These are phyloP conservation scores for Linnemannia hyalina DNA, from an alignment of 192 early-diverging fungal species.

Conservation along the genomic window DNA sequence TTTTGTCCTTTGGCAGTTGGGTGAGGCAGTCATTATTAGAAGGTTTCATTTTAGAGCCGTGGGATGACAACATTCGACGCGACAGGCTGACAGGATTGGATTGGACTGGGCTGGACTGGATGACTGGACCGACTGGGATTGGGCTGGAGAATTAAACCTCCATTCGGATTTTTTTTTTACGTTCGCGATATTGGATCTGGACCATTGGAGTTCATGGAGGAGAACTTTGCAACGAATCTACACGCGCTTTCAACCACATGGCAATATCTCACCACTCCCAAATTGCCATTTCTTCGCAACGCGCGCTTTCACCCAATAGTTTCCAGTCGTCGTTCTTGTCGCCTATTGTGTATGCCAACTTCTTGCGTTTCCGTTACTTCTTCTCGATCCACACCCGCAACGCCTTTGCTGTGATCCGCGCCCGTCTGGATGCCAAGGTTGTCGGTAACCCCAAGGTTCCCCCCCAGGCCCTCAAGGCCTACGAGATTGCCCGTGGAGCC, in stretches of 20 bases:
- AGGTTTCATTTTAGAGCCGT: neutral
- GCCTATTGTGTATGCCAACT: conserved; percentile 74
- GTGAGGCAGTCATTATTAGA: neutral
- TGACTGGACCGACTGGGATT: neutral
- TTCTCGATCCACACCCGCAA: conserved; percentile 66
- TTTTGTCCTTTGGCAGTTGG: neutral
- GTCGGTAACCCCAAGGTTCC: conserved; percentile 63
- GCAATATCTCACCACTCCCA: no score
- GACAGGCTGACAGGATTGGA: neutral
- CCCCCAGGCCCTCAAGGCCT: conserved; percentile 57
- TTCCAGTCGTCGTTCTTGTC: conserved; percentile 65
- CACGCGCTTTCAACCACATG: no score
- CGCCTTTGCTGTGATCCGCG: conserved; percentile 55
- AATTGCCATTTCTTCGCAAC: no score
- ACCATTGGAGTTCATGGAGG: no score
- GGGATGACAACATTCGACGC: conserved; percentile 3
- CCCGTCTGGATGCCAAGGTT: conserved; percentile 49
- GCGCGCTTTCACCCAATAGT: conserved; percentile 12
- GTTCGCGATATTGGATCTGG: no score
- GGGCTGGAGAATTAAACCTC: no score
- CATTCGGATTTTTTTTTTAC: no score
- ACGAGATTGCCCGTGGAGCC: conserved; percentile 43
- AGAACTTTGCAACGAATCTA: no score
- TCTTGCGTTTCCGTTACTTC: conserved; percentile 80
- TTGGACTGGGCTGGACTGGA: neutral